Percentiles rank a stretch among this genome's conserved stretches.
Conservation (phyloP, 2,329 filamentous ascomycete species). For the Fusarium camptoceras region DNA sequence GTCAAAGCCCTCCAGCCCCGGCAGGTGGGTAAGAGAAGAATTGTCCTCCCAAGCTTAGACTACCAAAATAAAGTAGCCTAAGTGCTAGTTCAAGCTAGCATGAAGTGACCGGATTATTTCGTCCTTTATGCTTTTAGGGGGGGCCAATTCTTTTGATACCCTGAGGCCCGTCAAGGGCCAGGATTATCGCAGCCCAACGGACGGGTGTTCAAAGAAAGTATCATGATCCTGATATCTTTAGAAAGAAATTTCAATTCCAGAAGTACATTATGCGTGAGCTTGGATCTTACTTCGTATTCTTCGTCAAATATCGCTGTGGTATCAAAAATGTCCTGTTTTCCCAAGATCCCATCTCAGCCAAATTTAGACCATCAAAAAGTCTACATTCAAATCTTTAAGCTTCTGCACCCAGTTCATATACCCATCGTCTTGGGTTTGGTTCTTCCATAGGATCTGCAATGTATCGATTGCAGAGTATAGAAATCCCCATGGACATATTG, state of each 20-base stretch:
- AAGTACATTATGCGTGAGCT: neutral
- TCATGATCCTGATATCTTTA: neutral
- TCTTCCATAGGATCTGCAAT: constrained; percentile 57
- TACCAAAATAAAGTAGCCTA: no score
- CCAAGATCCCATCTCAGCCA: constrained; percentile 34
- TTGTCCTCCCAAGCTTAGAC: no score
- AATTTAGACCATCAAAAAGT: constrained; percentile 49
- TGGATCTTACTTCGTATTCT: neutral
- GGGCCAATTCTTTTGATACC: no score
- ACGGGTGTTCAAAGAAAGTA: neutral
- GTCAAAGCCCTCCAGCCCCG: constrained; percentile 13
- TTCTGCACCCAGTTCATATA: constrained; percentile 56
- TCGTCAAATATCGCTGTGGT: constrained; percentile 25
- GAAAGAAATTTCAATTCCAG: neutral
- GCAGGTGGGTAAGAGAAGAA: no score
- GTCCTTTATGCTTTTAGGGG: no score
- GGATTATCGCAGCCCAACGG: constrained; percentile 9
- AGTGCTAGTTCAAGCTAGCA: no score
- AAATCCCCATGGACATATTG: constrained; percentile 61
- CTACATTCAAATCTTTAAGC: constrained; percentile 55
- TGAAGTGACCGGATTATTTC: no score
- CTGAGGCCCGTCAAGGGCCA: constrained; percentile 9
- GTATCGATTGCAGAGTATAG: constrained; percentile 59
- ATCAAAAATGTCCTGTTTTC: constrained; percentile 35
- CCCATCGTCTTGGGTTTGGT: constrained; percentile 47